Conservation (phyloP, 306 rosid species). For the Malus fusca region DNA sequence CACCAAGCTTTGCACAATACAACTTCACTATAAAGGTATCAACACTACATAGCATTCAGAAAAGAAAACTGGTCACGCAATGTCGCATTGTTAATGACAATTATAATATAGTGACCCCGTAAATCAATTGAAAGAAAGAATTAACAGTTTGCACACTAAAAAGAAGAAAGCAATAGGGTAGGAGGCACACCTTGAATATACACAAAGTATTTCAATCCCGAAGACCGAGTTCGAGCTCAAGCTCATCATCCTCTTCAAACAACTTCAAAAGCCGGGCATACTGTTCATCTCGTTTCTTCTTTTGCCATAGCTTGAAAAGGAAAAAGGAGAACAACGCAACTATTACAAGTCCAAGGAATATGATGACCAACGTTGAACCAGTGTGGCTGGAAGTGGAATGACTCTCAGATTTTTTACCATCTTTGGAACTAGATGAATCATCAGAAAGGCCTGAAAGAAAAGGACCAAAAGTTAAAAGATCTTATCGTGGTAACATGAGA, state of each 20-base stretch:
- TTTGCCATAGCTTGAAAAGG: constrained; percentile 67
- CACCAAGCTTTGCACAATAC: neutral
- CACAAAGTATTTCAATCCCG: constrained; percentile 37
- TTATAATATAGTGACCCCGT: neutral
- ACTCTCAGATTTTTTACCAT: constrained; percentile 14
- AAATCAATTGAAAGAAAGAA: neutral
- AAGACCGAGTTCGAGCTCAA: constrained; percentile 83
- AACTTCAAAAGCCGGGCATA: constrained; percentile 68
- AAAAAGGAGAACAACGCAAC: constrained; percentile 27
- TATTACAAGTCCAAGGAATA: constrained; percentile 32
- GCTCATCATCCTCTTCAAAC: constrained; percentile 84
- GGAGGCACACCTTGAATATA: constrained; percentile 32
- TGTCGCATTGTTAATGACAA: neutral
- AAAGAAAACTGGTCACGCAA: neutral
- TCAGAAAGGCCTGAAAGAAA: constrained; percentile 41
- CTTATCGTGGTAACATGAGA: neutral
- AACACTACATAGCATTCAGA: neutral
- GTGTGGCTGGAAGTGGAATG: constrained; percentile 21
- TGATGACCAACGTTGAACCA: constrained; percentile 28
- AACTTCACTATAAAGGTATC: neutral
- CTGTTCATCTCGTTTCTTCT: constrained; percentile 81
- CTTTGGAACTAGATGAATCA: constrained; percentile 32
- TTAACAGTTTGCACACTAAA: neutral
- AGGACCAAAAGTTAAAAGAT: neutral
- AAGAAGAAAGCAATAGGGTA: neutral